These are phyloP conservation scores for Sugiyamaella grinbergsii DNA, from an alignment of 1,139 yeast genomes.

Conservation along the genomic window DNA sequence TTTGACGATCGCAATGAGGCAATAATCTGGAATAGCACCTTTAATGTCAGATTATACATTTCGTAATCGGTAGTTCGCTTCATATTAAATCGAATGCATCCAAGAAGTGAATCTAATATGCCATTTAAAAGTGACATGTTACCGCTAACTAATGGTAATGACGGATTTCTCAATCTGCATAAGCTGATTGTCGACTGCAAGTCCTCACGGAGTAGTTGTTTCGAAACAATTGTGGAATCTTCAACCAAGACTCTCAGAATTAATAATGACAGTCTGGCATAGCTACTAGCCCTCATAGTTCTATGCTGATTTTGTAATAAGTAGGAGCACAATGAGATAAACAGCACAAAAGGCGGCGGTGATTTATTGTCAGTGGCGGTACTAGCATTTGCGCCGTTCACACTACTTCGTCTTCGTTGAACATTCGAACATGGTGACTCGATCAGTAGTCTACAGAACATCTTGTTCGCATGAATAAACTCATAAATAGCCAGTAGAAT, in stretches of 20 bases:
- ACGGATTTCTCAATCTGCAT: conserved; percentile 37
- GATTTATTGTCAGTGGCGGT: conserved; percentile 3
- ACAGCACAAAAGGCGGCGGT: conserved; percentile 33
- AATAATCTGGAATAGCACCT: conserved; percentile 35
- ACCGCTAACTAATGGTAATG: conserved; percentile 34
- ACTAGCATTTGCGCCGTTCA: conserved; percentile 4
- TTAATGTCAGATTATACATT: conserved; percentile 38
- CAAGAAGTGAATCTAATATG: conserved; percentile 40
- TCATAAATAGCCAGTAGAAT: conserved; percentile 43
- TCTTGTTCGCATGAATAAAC: conserved; percentile 42
- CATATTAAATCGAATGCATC: conserved; percentile 41
- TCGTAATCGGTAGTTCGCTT: conserved; percentile 39
- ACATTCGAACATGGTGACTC: conserved; percentile 30
- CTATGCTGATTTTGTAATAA: conserved; percentile 41
- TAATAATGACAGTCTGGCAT: conserved; percentile 40
- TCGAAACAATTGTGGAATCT: conserved; percentile 33
- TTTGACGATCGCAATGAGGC: conserved; percentile 31
- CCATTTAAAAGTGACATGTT: conserved; percentile 40
- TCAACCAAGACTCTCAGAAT: conserved; percentile 41
- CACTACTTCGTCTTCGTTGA: conserved; percentile 1
- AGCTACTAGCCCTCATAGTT: conserved; percentile 35
- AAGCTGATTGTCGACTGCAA: conserved; percentile 28
- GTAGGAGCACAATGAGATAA: conserved; percentile 40
- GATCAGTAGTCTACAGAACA: conserved; percentile 40
- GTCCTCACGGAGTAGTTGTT: conserved; percentile 27